phyloP scores from a whole-genome alignment of 345 rosid species.

The Eucalyptus camaldulensis region DNA sequence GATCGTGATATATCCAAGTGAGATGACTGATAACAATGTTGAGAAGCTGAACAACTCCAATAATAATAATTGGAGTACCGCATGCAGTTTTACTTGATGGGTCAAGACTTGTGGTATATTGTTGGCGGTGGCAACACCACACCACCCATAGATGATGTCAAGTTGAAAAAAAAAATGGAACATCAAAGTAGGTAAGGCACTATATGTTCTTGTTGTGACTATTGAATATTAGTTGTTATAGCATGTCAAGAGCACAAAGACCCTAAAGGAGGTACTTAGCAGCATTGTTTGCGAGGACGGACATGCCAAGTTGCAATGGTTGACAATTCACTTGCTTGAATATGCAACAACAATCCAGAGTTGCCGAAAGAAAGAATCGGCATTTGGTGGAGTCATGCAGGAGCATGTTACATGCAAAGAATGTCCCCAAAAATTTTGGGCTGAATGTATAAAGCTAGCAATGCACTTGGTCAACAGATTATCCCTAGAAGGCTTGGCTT shows the following conservation, averaged over 20 bases:
- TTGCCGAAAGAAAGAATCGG: no score
- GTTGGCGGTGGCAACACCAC: not conserved
- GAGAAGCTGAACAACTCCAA: not conserved
- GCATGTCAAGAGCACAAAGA: not conserved
- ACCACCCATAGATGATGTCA: not conserved
- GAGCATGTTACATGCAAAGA: not conserved
- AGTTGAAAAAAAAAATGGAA: not conserved
- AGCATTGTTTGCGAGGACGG: accelerated
- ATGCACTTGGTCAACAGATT: not conserved
- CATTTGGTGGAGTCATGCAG: no score
- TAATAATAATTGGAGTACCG: not conserved
- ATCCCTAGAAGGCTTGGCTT: not conserved
- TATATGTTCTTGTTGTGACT: not conserved
- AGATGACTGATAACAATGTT: not conserved
- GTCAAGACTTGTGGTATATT: not conserved
- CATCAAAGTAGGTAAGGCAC: not conserved
- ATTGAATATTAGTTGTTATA: not conserved
- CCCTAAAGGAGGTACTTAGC: not conserved
- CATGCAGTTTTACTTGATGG: not conserved
- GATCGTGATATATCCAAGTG: not conserved
- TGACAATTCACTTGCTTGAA: not conserved
- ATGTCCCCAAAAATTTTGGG: not conserved
- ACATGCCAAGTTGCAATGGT: not conserved
- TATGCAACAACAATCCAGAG: no score
- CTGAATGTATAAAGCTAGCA: not conserved